Base-by-base conservation (phyloP, 208 protist species). In the Leishmania gerbilli region DNA sequence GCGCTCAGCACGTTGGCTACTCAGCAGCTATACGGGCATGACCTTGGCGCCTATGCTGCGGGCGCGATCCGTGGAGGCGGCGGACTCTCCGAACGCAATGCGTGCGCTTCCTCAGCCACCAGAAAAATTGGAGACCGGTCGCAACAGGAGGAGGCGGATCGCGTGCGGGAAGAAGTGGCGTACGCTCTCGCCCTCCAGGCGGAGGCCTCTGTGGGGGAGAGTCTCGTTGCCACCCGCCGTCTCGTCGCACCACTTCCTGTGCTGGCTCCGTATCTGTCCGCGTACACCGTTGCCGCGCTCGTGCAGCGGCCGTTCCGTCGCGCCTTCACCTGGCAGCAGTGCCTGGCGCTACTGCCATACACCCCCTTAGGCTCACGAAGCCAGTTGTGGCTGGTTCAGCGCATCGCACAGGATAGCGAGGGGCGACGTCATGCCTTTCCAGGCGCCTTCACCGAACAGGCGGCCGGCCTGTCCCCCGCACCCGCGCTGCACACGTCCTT, bases 301-400 rank as follows among this genome's bases (percentile, higher is more conserved):
- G 87, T 93, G 79, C 85, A 84, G 71, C 79, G 87, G 31, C 88
- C 87, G 1, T 87, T 87, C 34, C 84, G 86, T 17, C 86, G 88
- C 31, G 65, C 55, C 67, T 56, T 95, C 24, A 90, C 81, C 17
- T 90, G 86, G 87, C 37, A 75, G 49, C 85, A 96, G 56, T 95
- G 90, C 64, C 82, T 92, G n/a, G 65, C 74, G 40, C 85, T 95
- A 49, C 79, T 97, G 74, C 91, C 89, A 17, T 93, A 86, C 82
- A 84, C 88, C 0, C 89, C 88, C 27, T 84, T 88, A 37, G 90
- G 86, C 34, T 95, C 91, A 1, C 72, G 71, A 27, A 87, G 81
- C 42, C 90, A 95, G 79, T 53, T 88, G 47, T 81, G 82, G 71
- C 82, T 97, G 64, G 77, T 97, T 17, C 93, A 91, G 13, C 90